Conservation (phyloP, 208 protist genomes). For the Wallacemonas rigidus region DNA sequence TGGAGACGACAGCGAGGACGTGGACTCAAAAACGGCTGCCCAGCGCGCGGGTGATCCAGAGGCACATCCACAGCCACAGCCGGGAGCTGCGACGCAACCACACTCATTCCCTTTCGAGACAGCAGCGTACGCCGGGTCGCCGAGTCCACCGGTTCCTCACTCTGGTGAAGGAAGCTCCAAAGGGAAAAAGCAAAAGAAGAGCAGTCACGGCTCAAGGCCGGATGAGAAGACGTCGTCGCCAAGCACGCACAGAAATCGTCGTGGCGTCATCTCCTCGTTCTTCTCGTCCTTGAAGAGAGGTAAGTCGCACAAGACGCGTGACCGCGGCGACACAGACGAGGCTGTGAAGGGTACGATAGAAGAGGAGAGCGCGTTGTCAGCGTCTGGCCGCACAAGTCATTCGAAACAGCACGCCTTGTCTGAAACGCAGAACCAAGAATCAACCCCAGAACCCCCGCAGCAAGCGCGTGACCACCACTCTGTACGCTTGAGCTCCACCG, state of each 20-base stretch:
- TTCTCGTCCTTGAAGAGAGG: conserved; percentile 5
- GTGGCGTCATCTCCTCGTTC: conserved; percentile 1
- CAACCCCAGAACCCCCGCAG: neutral
- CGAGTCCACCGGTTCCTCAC: neutral
- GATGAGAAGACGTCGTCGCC: neutral
- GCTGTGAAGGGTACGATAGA: neutral
- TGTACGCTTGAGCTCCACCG: neutral
- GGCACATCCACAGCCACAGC: no score
- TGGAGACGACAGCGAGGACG: neutral
- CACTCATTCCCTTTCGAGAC: neutral
- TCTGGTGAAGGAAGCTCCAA: neutral
- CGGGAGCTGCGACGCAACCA: neutral
- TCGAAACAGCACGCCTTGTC: no score
- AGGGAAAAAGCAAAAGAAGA: neutral
- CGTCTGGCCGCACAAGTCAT: no score
- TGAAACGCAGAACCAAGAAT: neutral
- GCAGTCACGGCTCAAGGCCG: neutral
- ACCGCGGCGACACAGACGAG: neutral
- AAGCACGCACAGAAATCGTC: neutral
- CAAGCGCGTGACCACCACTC: neutral
- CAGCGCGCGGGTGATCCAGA: no score
- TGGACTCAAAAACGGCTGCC: neutral
- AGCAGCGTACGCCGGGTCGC: neutral
- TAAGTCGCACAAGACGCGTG: neutral
- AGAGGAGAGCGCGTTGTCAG: neutral